Evolutionary conservation across 2,329 filamentous ascomycete species (phyloP), one percentile per base, ranked within the genome.

Genomic region (Lecanoromycetidae sp.): DNA sequence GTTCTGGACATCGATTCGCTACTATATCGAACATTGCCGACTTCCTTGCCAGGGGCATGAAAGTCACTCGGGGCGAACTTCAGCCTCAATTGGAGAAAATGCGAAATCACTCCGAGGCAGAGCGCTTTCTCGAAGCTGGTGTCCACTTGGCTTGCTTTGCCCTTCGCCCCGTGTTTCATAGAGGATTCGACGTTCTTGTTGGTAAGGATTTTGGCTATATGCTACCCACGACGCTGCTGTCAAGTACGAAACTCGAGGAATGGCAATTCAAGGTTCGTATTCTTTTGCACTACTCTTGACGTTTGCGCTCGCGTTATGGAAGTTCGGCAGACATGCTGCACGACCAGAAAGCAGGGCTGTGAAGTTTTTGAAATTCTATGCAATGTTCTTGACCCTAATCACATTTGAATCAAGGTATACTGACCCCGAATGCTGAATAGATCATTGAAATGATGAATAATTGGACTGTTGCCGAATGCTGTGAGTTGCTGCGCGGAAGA

Each of bases 1-100:
- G 84, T 1, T 68, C 75, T 9, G 87, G 87, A 1, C 93, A 80
- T 61, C 77, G 46, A 15, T 55, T 55, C 41, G 48, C 51, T 17
- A 23, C 47, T 10, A 12, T 49, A 5, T 15, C 42, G 17, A 51
- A 55, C 13, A 44, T 55, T 17, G 35, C 52, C 13, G 52, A 53
- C 10, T 76, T 77, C 34, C 77, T 94, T 52, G 75, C 81, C 19
- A 72, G 77, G 20, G 82, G 77, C 52, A 82, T 94, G 71, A 84
- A 90, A 57, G 79, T 93, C 47, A 73, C 80, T 38, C 70, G 72
- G 2, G 64, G 68, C 1, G 74, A 77, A n/a, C 67, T 94, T 3
- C 70, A 74, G 36, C 60, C 63, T 5, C 77, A 79, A 47, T 66
- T 94, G 10, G 66, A 69, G 8, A 71, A 74, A 23, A 84, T 94